Evolutionary conservation across 73 alveolate species (phyloP).

Genomic region (Paramecium octaurelia): DNA sequence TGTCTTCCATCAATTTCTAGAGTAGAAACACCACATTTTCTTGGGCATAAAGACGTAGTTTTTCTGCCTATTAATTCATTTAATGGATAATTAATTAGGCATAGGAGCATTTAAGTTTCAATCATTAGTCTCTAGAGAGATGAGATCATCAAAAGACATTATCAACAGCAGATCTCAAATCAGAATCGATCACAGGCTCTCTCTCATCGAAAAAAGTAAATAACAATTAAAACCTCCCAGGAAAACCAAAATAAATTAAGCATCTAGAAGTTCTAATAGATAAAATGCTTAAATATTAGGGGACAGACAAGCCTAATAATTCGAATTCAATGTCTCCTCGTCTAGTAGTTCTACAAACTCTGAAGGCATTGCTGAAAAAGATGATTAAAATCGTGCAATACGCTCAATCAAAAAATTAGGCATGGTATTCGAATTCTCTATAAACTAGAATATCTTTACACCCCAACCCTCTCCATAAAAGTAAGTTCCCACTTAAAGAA

Average conservation of each 20-base stretch:
- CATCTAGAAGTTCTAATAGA: neutral
- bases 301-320: neutral
- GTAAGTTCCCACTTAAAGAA: neutral
- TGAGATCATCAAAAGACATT: neutral
- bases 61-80: constrained; percentile 28
- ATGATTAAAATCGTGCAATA: neutral
- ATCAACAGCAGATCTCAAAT: neutral
- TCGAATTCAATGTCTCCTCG: neutral
- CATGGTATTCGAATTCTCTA: neutral
- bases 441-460: neutral
- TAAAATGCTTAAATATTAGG: neutral
- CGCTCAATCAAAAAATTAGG: neutral
- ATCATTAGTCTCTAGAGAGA: neutral
- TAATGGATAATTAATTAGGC: constrained; percentile 8
- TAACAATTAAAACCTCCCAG: constrained; percentile 17
- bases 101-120: constrained; percentile 25
- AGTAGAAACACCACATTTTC: neutral
- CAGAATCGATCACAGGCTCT: neutral
- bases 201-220: constrained; percentile 5
- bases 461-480: neutral
- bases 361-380: neutral
- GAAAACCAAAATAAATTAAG: neutral
- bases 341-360: neutral
- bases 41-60: constrained; percentile 11
- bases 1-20: neutral